These are phyloP conservation scores for Rhamnella rubrinervis DNA, from an alignment of 331 rosid genomes.

Conservation along the genomic window DNA sequence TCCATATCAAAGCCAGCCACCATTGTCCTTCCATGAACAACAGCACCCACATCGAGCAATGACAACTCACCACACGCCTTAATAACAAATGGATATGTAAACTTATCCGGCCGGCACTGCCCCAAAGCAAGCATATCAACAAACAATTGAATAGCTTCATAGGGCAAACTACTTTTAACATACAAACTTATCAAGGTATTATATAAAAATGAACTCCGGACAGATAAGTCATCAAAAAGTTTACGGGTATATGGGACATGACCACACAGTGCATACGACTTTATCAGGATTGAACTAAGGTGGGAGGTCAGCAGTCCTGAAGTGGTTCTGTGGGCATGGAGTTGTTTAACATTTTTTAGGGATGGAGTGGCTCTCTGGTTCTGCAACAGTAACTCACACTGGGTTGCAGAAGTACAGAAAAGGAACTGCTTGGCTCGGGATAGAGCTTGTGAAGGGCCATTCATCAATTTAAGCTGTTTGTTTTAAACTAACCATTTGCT, in stretches of 20 bases:
- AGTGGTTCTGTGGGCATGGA: conserved; percentile 59
- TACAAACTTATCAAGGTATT: conserved; percentile 59
- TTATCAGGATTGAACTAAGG: conserved; percentile 45
- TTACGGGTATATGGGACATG: conserved; percentile 51
- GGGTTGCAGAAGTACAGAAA: conserved; percentile 10
- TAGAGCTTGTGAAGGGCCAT: conserved; percentile 27
- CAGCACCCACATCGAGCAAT: conserved; percentile 43
- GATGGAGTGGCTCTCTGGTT: conserved; percentile 46
- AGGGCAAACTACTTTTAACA: conserved; percentile 34
- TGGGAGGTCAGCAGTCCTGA: conserved; percentile 36
- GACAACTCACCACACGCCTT: conserved; percentile 72
- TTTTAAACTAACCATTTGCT: conserved; percentile 1
- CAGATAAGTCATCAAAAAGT: conserved; percentile 55
- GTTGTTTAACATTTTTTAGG: conserved; percentile 45
- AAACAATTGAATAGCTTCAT: conserved; percentile 54
- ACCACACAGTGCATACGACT: conserved; percentile 52
- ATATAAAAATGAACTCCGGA: conserved; percentile 44
- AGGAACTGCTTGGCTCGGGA: conserved; percentile 29
- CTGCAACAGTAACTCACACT: conserved; percentile 37
- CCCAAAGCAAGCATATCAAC: conserved; percentile 49
- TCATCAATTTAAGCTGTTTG: conserved; percentile 31
- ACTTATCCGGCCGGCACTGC: conserved; percentile 47
- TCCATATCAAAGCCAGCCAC: conserved; percentile 48
- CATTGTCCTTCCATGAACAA: conserved; percentile 58
- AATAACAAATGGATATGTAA: conserved; percentile 57